Base-by-base conservation (phyloP, 2,329 filamentous ascomycete species). In the Sporothrix globosa region DNA sequence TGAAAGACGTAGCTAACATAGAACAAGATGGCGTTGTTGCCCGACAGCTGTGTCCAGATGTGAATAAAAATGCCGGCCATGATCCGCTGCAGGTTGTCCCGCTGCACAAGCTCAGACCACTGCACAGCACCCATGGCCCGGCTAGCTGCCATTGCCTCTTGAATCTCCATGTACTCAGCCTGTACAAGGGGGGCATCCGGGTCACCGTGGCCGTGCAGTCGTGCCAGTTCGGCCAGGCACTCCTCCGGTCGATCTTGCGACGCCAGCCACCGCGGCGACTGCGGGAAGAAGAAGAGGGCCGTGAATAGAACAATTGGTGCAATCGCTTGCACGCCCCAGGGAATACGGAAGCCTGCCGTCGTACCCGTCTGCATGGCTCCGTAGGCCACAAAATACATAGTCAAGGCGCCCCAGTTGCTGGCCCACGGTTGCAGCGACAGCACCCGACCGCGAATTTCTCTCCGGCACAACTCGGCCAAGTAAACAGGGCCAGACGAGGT, bases 1-100 rank as follows among this genome's bases (percentile, higher is more conserved):
- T 83, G 83, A 78, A 92, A 92, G 71, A 92, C 86, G 73, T 91
- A 91, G 63, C 83, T 84, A 73, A 91, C 90, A 76, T 91, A 91
- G 79, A 89, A 90, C 87, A 89, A 83, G 90, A 88, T 90, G 50
- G 87, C 89, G 75, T 92, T 92, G 90, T 92, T 92, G 21, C 91
- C 91, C 0, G 90, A 92, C 63, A 93, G 80, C 77, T 93, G 91
- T 13, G 86, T 88, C 91, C 91, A 91, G 75, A 93, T 89, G 79
- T 93, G 91, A 0, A 85, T 90, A 77, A 91, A 92, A 54, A 92
- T 76, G 73, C 90, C 91, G 73, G 92, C 89, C 74, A 89, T 82
- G 10, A 90, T 91, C 41, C 91, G 86, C 80, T 92, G 90, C 77
- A 92, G 83, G 88, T 92, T 92, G n/a, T 82, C 82, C 1, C 91